Evolutionary conservation across 129 eudicot species (phyloP).

Genomic region (Tagetes erecta): DNA sequence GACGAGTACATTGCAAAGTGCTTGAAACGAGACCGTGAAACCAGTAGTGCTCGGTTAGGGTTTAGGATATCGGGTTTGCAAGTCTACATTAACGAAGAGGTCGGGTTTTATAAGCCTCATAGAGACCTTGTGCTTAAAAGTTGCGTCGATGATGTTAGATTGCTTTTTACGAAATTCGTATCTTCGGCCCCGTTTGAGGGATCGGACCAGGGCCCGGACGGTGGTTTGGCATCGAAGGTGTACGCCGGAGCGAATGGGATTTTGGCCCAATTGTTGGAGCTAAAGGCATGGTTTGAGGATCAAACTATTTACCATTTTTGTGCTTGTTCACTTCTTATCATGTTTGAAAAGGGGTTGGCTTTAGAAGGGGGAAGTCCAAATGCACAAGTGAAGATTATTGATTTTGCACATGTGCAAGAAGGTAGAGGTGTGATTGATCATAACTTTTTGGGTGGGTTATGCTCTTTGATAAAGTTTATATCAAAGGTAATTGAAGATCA

Average conservation of each 20-base stretch:
- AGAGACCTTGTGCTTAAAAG: slow-evolving; percentile 39
- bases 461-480: slow-evolving; percentile 80
- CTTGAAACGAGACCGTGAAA: slow-evolving; percentile 57
- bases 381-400: slow-evolving; percentile 65
- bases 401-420: slow-evolving; percentile 76
- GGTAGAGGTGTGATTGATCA: slow-evolving; percentile 81
- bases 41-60: slow-evolving; percentile 56
- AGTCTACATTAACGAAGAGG: slow-evolving; percentile 40
- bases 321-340: slow-evolving; percentile 69
- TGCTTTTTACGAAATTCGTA: slow-evolving; percentile 56
- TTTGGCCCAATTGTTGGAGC: slow-evolving; percentile 68
- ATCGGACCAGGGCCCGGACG: slow-evolving; percentile 33
- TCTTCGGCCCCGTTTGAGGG: slow-evolving; percentile 38
- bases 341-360: slow-evolving; percentile 51
- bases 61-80: slow-evolving; percentile 75
- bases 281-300: slow-evolving; percentile 88
- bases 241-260: slow-evolving; percentile 74
- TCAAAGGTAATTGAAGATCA: slow-evolving; percentile 34
- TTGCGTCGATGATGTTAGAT: slow-evolving; percentile 46
- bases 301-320: slow-evolving; percentile 70
- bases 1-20: slow-evolving; percentile 67
- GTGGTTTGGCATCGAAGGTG: slow-evolving; percentile 50
- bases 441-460: slow-evolving; percentile 91
- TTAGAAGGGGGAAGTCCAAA: slow-evolving; percentile 35
- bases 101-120: slow-evolving; percentile 70